Percentiles rank a stretch among this genome's conserved stretches.
phyloP scores from a whole-genome alignment of 2,329 filamentous ascomycete genomes.

The Herpotrichia juniperi region DNA sequence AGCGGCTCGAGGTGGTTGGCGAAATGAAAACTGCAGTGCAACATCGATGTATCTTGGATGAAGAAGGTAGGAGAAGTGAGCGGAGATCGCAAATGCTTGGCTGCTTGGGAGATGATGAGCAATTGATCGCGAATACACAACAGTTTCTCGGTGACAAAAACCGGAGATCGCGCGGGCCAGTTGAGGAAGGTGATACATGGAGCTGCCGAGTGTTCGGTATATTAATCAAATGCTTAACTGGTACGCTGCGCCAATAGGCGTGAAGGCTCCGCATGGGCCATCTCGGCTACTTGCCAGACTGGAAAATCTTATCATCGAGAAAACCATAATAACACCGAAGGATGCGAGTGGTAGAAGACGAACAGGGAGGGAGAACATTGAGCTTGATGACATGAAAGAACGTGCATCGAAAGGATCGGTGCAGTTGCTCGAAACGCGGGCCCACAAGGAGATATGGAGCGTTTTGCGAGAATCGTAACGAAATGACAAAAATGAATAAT shows the following conservation, averaged over 20 bases:
- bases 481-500: too few relatives aligned
- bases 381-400: too few relatives aligned
- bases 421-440: too few relatives aligned
- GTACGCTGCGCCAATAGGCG: neutral
- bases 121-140: neutral
- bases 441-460: too few relatives aligned
- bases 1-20: neutral
- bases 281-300: neutral
- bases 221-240: neutral
- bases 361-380: too few relatives aligned
- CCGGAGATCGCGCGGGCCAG: neutral
- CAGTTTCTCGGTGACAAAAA: neutral
- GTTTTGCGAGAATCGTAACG: too few relatives aligned
- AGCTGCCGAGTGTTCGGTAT: conserved; percentile 1
- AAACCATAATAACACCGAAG: too few relatives aligned
- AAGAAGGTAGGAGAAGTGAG: neutral
- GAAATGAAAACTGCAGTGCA: too few relatives aligned
- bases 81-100: neutral
- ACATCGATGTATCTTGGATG: too few relatives aligned
- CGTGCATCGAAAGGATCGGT: too few relatives aligned
- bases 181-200: conserved; percentile 2
- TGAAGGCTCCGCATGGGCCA: neutral
- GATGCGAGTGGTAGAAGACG: too few relatives aligned
- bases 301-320: too few relatives aligned
- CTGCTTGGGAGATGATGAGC: neutral